phyloP scores from a whole-genome alignment of 2,329 filamentous ascomycete species.

The Penicillium thymicola region DNA sequence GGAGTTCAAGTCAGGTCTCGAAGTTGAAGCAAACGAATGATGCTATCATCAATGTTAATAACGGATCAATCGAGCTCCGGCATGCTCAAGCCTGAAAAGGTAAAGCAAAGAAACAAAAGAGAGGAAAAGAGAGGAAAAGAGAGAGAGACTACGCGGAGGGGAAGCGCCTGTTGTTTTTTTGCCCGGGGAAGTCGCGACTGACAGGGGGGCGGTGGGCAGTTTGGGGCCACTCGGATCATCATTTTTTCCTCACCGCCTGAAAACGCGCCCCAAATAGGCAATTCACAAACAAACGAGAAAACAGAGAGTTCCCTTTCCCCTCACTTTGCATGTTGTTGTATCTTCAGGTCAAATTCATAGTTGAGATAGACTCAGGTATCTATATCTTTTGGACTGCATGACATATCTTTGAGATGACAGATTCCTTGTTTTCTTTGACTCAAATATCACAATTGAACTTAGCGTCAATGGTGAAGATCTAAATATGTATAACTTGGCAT shows the following conservation, averaged over 20 bases:
- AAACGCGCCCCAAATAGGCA: conserved; percentile 24
- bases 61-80: conserved; percentile 1
- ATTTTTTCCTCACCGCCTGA: conserved; percentile 27
- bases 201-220: conserved; percentile 16
- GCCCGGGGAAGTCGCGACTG: conserved; percentile 11
- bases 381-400: background rate
- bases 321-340: background rate
- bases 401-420: background rate
- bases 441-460: background rate
- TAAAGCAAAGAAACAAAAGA: background rate
- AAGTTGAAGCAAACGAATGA: conserved; percentile 7
- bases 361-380: background rate
- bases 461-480: background rate
- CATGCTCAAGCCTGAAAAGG: conserved; percentile 13
- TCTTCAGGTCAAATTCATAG: background rate
- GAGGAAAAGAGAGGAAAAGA: conserved; percentile 1
- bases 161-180: conserved; percentile 22
- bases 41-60: background rate
- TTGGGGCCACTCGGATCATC: conserved; percentile 25
- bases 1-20: conserved; percentile 1
- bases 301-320: background rate
- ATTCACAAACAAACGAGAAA: conserved; percentile 31
- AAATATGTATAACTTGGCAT: background rate
- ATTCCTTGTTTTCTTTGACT: background rate
- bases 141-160: conserved; percentile 7